phyloP scores from a whole-genome alignment of 2,329 filamentous ascomycete species.

The Trichoderma hamatum region DNA sequence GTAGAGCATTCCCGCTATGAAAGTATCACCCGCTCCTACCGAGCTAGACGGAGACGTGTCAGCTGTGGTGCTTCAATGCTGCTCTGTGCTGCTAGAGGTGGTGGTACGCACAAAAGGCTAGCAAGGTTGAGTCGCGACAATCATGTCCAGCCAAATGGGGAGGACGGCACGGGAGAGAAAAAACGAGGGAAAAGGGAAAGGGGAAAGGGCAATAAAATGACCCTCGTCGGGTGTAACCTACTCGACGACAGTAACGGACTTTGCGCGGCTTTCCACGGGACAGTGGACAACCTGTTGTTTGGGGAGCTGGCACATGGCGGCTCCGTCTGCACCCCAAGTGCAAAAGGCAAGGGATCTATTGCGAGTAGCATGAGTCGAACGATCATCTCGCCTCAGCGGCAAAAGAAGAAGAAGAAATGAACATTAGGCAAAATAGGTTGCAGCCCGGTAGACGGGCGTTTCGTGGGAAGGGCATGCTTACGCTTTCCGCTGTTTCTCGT shows the following conservation, averaged over 20 bases:
- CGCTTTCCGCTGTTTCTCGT: conserved; percentile 49
- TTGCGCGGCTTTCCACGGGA: conserved; percentile 46
- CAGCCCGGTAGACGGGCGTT: conserved; percentile 7
- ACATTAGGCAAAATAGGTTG: conserved; percentile 3
- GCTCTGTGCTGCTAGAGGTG: not conserved
- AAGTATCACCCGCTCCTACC: conserved; percentile 75
- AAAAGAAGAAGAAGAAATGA: conserved; percentile 14
- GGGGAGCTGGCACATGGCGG: conserved; percentile 38
- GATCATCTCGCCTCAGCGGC: conserved; percentile 32
- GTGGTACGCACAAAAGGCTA: conserved; percentile 12
- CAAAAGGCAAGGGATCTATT: conserved; percentile 53
- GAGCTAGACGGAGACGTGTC: conserved; percentile 50
- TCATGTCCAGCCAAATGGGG: not conserved
- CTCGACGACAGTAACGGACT: conserved; percentile 58
- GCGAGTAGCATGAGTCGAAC: conserved; percentile 5
- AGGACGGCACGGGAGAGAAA: not conserved
- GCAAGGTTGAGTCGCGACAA: conserved; percentile 2
- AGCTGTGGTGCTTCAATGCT: conserved; percentile 23
- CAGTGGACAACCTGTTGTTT: conserved; percentile 40
- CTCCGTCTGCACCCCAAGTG: conserved; percentile 62
- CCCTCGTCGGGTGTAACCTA: conserved; percentile 46
- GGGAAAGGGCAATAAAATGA: not conserved
- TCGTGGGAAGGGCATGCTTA: conserved; percentile 36
- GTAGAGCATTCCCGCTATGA: conserved; percentile 72
- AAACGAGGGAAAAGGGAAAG: not conserved